Evolutionary conservation across 2,329 filamentous ascomycete genomes (phyloP).

Genomic region (Orbilia brochopaga): DNA sequence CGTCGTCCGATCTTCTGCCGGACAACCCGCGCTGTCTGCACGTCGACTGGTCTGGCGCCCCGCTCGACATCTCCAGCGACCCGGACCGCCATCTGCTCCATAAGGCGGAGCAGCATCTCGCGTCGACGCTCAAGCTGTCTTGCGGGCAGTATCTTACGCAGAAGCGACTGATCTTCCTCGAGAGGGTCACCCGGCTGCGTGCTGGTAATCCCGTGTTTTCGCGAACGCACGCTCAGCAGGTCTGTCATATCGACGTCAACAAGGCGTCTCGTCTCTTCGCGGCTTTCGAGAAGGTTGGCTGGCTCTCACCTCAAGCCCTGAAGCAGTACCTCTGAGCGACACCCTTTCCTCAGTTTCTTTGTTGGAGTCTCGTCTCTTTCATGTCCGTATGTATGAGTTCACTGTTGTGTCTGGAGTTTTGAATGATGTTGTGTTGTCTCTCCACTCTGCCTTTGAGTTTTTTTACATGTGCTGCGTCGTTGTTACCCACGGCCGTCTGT

Average conservation of each 20-base stretch:
- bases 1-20: constrained; percentile 70
- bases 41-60: constrained; percentile 83
- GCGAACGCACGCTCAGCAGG: constrained; percentile 93
- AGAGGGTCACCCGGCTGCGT: constrained; percentile 70
- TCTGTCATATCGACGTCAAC: constrained; percentile 98
- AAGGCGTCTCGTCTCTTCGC: constrained; percentile 93
- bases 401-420: not conserved
- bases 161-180: constrained; percentile 88
- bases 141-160: constrained; percentile 88
- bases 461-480: not conserved
- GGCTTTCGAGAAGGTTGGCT: constrained; percentile 84
- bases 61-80: constrained; percentile 76
- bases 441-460: constrained; percentile 7
- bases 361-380: no score
- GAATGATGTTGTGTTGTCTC: constrained; percentile 2
- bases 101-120: constrained; percentile 76
- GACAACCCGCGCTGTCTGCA: constrained; percentile 74
- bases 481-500: constrained; percentile 4
- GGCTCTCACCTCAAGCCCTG: constrained; percentile 70
- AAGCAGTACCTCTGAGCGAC: constrained; percentile 45
- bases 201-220: constrained; percentile 78
- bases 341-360: not conserved
- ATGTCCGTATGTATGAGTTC: not conserved
- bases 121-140: constrained; percentile 78
- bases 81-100: constrained; percentile 74